A percentile compares a stretch with the other conserved stretches of the same genome.
phyloP scores from a whole-genome alignment of 805 yeast genomes.

The Kregervanrija pseudodelftensis region DNA sequence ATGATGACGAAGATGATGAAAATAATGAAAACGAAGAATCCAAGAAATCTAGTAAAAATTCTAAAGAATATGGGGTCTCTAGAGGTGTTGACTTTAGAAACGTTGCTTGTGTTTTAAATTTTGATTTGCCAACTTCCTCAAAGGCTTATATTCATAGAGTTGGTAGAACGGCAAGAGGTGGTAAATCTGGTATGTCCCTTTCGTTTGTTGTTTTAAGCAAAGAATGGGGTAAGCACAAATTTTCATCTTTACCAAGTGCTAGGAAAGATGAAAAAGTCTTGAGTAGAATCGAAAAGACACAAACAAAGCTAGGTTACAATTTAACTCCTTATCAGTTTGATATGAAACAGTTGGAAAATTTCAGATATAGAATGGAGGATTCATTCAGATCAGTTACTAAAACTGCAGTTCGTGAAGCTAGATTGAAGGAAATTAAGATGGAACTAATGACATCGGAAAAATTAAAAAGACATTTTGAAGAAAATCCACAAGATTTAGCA shows the following conservation, averaged over 20 bases:
- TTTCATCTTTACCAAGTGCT: slow-evolving; percentile 63
- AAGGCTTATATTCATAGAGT: slow-evolving; percentile 87
- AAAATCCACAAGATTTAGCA: slow-evolving; percentile 89
- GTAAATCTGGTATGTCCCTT: slow-evolving; percentile 88
- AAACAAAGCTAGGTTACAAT: slow-evolving; percentile 63
- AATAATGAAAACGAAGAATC: slow-evolving; percentile 19
- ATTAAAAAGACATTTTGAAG: slow-evolving; percentile 90
- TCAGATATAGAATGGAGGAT: slow-evolving; percentile 94
- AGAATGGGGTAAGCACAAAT: slow-evolving; percentile 84
- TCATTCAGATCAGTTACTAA: slow-evolving; percentile 93
- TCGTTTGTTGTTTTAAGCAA: slow-evolving; percentile 83
- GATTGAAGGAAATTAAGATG: slow-evolving; percentile 79
- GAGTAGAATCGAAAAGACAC: slow-evolving; percentile 68
- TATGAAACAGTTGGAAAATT: slow-evolving; percentile 86
- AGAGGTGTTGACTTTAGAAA: slow-evolving; percentile 96
- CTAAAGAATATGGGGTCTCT: slow-evolving; percentile 82
- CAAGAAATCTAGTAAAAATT: slow-evolving; percentile 25
- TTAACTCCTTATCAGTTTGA: slow-evolving; percentile 86
- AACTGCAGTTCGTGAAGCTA: slow-evolving; percentile 85
- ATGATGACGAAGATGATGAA: slow-evolving; percentile 34
- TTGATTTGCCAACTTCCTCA: slow-evolving; percentile 86
- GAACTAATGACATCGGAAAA: slow-evolving; percentile 86
- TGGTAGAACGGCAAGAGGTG: slow-evolving; percentile 98
- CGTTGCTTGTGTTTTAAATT: slow-evolving; percentile 93
- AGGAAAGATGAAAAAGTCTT: slow-evolving; percentile 84